Conservation (phyloP, 164 flowering plant species). For the Buxus sempervirens region DNA sequence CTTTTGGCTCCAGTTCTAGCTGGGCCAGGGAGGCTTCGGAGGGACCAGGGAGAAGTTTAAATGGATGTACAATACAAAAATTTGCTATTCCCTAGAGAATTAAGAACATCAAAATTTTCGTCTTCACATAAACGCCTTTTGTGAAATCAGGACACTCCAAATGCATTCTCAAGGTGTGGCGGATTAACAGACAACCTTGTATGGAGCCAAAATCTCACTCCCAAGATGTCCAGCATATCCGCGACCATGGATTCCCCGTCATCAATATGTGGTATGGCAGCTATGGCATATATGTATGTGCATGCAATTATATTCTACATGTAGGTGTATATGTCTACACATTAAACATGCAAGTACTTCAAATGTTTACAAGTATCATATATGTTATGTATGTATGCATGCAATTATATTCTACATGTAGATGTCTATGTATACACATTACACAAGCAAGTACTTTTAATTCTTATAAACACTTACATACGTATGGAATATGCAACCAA, state of each 20-base stretch:
- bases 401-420: no score
- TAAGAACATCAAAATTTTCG: no score
- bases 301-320: background rate
- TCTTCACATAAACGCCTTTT: background rate
- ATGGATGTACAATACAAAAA: no score
- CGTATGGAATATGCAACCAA: no score
- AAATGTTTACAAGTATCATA: no score
- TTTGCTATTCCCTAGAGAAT: no score
- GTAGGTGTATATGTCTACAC: background rate
- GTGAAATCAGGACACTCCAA: constrained; percentile 33
- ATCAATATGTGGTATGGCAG: constrained; percentile 54
- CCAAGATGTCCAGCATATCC: constrained; percentile 28
- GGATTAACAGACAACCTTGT: constrained; percentile 22
- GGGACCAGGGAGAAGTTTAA: no score
- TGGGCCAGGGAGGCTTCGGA: no score
- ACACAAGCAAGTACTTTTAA: background rate
- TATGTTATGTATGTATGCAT: no score
- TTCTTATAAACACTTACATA: no score
- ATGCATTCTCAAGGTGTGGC: constrained; percentile 25
- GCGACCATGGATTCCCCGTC: constrained; percentile 58
- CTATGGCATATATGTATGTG: background rate
- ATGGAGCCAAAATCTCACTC: constrained; percentile 32
- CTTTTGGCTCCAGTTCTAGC: no score
- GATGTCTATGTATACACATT: background rate
- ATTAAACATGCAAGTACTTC: background rate